A percentile compares a stretch with the other conserved stretches of the same genome.
These are phyloP conservation scores for Nemania sp. DNA, from an alignment of 2,329 filamentous ascomycete species.

Conservation along the genomic window DNA sequence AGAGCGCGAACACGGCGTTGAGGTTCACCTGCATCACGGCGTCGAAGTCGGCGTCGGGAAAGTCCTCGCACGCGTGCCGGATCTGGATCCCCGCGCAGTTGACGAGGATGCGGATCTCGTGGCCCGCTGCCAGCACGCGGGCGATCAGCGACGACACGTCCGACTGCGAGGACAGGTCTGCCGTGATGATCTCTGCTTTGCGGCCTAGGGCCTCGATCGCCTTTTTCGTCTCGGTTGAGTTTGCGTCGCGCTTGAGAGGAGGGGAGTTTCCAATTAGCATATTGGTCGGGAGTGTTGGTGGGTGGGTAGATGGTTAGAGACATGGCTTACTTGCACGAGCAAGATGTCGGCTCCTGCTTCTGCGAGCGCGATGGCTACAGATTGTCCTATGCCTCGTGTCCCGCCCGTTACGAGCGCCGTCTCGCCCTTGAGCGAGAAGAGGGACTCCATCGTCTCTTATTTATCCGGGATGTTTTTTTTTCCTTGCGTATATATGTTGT, in stretches of 20 bases:
- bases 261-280: slow-evolving; percentile 17
- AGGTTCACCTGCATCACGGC: slow-evolving; percentile 88
- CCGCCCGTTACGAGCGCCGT: slow-evolving; percentile 62
- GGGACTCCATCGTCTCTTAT: slow-evolving; percentile 29
- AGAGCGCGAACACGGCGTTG: slow-evolving; percentile 76
- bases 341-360: slow-evolving; percentile 63
- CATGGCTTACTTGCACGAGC: slow-evolving; percentile 54
- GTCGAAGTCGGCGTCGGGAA: slow-evolving; percentile 78
- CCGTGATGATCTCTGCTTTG: slow-evolving; percentile 68
- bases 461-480: not conserved
- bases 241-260: slow-evolving; percentile 46
- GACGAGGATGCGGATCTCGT: slow-evolving; percentile 75
- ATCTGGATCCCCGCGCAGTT: slow-evolving; percentile 89
- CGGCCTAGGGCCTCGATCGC: slow-evolving; percentile 68
- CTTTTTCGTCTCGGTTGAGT: slow-evolving; percentile 57
- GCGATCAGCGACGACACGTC: slow-evolving; percentile 66
- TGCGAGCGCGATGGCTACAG: slow-evolving; percentile 61
- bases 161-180: slow-evolving; percentile 66
- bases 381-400: slow-evolving; percentile 62
- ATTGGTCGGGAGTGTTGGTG: not conserved
- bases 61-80: slow-evolving; percentile 73
- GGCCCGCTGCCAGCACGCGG: slow-evolving; percentile 63
- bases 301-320: not conserved
- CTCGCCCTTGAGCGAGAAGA: slow-evolving; percentile 61
- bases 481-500: no score